Evolutionary conservation across 1,139 yeast genomes (phyloP).

Genomic region (Hansenula lynferdii): DNA sequence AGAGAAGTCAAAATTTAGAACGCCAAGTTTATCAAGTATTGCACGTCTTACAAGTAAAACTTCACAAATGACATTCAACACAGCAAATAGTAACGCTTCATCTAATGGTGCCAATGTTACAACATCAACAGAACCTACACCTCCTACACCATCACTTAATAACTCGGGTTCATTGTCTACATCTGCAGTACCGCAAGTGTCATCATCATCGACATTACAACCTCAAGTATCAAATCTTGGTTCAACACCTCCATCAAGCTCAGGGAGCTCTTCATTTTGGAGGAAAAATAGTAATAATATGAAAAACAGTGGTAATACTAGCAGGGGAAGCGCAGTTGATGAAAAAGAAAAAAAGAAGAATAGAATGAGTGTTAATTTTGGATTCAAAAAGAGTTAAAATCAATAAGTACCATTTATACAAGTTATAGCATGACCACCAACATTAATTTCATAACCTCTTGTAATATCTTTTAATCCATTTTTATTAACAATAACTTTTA

Average conservation of each 20-base stretch:
- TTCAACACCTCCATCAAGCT: not conserved
- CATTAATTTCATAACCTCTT: slow-evolving; percentile 14
- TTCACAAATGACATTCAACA: not conserved
- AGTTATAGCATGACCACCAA: slow-evolving; percentile 32
- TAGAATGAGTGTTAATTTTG: slow-evolving; percentile 2
- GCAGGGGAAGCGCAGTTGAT: not conserved
- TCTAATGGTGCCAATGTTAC: not conserved
- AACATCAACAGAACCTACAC: not conserved
- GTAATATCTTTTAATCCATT: slow-evolving; percentile 9
- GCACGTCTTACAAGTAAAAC: not conserved
- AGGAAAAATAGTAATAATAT: too few species aligned
- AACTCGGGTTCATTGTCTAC: too few species aligned
- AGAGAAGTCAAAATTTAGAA: slow-evolving; percentile 1
- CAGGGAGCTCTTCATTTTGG: slow-evolving; percentile 1
- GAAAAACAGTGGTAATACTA: not conserved
- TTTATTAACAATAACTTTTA: slow-evolving; percentile 21
- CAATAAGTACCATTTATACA: slow-evolving; percentile 27
- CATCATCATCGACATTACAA: not conserved
- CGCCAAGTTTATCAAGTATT: slow-evolving; percentile 2
- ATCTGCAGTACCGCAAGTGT: not conserved
- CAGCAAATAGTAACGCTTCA: too few species aligned
- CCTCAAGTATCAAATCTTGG: not conserved
- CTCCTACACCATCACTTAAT: not conserved
- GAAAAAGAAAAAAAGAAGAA: slow-evolving; percentile 2
- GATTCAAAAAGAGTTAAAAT: slow-evolving; percentile 4